Conservation (phyloP, 2,329 filamentous ascomycete species). For the Microdochium nivale region DNA sequence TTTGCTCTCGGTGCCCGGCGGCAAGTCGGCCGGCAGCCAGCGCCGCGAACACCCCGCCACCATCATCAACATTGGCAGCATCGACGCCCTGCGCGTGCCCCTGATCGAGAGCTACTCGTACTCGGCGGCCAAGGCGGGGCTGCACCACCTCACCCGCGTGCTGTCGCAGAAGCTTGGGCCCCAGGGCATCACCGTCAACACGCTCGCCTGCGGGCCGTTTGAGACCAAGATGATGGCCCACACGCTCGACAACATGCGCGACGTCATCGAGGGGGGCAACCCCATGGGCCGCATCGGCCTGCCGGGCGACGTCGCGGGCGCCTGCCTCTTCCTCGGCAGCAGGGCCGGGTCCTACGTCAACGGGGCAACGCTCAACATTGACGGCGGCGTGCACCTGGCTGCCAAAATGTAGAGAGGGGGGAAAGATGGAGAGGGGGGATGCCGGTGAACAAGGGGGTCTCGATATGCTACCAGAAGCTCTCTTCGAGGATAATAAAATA, state of each 20-base stretch:
- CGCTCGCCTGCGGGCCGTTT: constrained; percentile 64
- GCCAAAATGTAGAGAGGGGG: constrained; percentile 38
- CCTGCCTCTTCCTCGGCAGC: constrained; percentile 62
- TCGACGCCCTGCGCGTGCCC: constrained; percentile 55
- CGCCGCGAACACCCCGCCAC: constrained; percentile 39
- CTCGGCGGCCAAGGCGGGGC: constrained; percentile 51
- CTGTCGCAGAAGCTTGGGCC: constrained; percentile 52
- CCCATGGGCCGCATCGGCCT: constrained; percentile 60
- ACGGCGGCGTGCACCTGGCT: constrained; percentile 44
- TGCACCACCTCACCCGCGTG: constrained; percentile 54
- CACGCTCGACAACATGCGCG: constrained; percentile 45
- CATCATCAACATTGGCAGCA: constrained; percentile 56
- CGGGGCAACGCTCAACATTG: constrained; percentile 54
- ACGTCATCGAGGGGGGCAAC: constrained; percentile 46
- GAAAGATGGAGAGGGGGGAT: no score
- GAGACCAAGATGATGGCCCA: constrained; percentile 61
- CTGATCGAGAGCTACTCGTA: constrained; percentile 52
- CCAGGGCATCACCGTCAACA: constrained; percentile 54
- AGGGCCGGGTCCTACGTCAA: constrained; percentile 60
- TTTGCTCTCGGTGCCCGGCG: constrained; percentile 41
- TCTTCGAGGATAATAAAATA: no score
- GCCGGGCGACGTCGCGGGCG: constrained; percentile 61
- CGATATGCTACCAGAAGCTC: no score
- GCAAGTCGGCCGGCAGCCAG: constrained; percentile 13
- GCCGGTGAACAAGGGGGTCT: no score